Base-by-base conservation (phyloP, 257 asterid species). In the Solanum neorickii region DNA sequence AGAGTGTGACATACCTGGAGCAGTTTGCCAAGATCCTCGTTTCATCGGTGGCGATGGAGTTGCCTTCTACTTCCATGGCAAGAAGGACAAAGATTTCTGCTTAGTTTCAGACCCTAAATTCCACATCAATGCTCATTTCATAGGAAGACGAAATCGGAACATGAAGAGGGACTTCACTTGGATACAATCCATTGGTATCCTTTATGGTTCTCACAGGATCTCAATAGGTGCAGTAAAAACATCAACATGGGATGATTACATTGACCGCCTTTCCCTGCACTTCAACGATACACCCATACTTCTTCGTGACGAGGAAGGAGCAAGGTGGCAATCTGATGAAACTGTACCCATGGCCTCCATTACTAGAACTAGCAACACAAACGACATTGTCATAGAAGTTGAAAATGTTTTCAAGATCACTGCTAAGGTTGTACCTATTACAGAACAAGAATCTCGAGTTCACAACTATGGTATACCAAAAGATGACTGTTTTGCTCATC, bases 401-500 rank as follows among this genome's bases (percentile, higher is more conserved):
- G 85, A 88, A 33, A 88, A 72, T 33, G 25, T 87, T 27, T 68
- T 83, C 59, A 39, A 42, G 47, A 89, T 87, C 60, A 68, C 77
- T n/a, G 86, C 89, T 68, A 75, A 8, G 11, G 87, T 89, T 83
- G 87, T 87, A 4, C 89, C 91, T 27, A 89, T 89, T 15, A 86
- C 87, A 5, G n/a, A 83, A 47, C 35, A 87, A 76, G 91, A 89
- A 72, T 86, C 87, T 13, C 27, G 42, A 41, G 87, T 89, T 14
- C 91, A 87, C 44, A 84, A 66, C 46, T 87, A 89, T 47, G 87
- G 86, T 7, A 84, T 88, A 84, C 62, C 65, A 3, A 23, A 62
- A 9, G 90, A 84, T 74, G 91, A 89, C 31, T 83, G 86, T 39
- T 87, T 56, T 66, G 89, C 89, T 62, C 91, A 89, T 84, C 87